Evolutionary conservation across 2,329 filamentous ascomycete genomes (phyloP), one percentile per base, ranked within the genome.

Genomic region (Phaeosphaeria sp.): DNA sequence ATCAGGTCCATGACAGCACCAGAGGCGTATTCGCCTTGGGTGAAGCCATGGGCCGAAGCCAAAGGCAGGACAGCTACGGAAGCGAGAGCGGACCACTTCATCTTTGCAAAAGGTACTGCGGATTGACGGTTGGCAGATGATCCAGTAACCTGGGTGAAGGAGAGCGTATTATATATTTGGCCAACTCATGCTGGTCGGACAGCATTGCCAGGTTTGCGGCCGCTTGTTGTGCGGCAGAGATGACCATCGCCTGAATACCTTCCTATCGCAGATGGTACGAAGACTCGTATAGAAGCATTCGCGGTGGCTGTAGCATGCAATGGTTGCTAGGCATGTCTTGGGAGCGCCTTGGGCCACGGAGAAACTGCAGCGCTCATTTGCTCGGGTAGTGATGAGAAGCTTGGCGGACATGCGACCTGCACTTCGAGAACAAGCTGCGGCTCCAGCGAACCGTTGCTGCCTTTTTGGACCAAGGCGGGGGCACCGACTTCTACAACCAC

Each of bases 1-100:
- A 76, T 76, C 47, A 68, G 61, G 20, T 66, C 62, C 73, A 76
- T 74, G 50, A 76, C 71, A 39, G 66, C 65, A 52, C 73, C 73
- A 41, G 71, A 74, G 46, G 66, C 66, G 61, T 75, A 76, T 52
- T 75, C 61, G 54, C 68, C 60, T 54, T 69, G 68, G 17, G 67
- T 66, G 56, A 65, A 73, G 52, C 61, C 59, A 54, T 66, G 65
- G 50, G 67, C 73, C n/a, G 64, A 60, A 51, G 64, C 72, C 66
- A 76, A 50, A 52, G 72, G 71, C 67, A 74, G 52, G 52, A 73
- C 43, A n/a, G 60, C 65, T 47, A 67, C 70, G 27, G 70, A 64
- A 44, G 68, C 65, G 52, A 74, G 54, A 52, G 69, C 67, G 36
- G 68, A 60, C 63, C 71, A 73, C 69, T 72, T 76, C 73, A 76